A percentile compares a stretch with the other conserved stretches of the same genome.
phyloP scores from a whole-genome alignment of 768 basidiomycete genomes.

The Leccinum subtestaceum region DNA sequence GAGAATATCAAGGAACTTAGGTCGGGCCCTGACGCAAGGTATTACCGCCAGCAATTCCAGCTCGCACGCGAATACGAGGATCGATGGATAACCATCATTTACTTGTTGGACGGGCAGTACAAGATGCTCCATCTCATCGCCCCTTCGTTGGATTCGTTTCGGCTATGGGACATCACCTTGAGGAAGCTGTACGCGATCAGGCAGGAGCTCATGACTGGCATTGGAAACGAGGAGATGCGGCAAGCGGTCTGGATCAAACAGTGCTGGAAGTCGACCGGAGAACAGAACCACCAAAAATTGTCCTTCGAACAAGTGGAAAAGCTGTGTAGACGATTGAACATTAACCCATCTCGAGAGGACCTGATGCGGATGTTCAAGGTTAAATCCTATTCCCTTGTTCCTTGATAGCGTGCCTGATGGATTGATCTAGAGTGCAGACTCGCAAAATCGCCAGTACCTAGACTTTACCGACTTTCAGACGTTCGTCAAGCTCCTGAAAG shows the following conservation, averaged over 20 bases:
- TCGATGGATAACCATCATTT: constrained; percentile 84
- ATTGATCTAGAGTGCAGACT: constrained; percentile 58
- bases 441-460: constrained; percentile 51
- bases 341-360: constrained; percentile 52
- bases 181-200: constrained; percentile 62
- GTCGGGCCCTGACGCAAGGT: constrained; percentile 62
- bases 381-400: not conserved
- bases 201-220: constrained; percentile 66
- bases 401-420: not conserved
- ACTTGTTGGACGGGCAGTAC: constrained; percentile 71
- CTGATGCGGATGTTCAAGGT: constrained; percentile 55
- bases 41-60: constrained; percentile 70
- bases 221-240: constrained; percentile 59
- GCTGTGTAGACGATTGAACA: constrained; percentile 69
- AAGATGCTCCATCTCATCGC: constrained; percentile 88
- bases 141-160: constrained; percentile 56
- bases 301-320: constrained; percentile 71
- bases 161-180: constrained; percentile 64
- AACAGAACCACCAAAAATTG: constrained; percentile 57
- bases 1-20: constrained; percentile 88
- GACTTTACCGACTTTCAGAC: constrained; percentile 77
- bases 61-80: constrained; percentile 58
- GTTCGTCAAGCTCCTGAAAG: constrained; percentile 81
- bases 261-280: constrained; percentile 76
- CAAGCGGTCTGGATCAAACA: constrained; percentile 76